Conservation (phyloP, 148 eudicot species). For the Rhododendron molle region DNA sequence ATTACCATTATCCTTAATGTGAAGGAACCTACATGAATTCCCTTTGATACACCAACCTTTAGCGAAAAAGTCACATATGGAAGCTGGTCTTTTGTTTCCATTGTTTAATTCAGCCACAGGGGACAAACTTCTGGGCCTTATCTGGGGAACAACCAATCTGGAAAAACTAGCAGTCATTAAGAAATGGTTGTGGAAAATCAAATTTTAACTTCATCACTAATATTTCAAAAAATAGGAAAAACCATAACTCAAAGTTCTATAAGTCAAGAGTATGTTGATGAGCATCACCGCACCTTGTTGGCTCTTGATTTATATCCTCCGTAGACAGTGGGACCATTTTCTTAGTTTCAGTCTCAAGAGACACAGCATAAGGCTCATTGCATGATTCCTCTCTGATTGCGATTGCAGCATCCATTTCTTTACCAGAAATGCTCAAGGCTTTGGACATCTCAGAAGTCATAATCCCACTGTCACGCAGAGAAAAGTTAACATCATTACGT, state of each 20-base stretch:
- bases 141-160: constrained; percentile 52
- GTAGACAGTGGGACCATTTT: constrained; percentile 20
- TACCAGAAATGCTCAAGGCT: constrained; percentile 9
- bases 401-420: constrained; percentile 23
- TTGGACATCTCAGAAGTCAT: constrained; percentile 23
- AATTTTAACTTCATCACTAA: constrained; percentile 8
- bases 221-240: constrained; percentile 14
- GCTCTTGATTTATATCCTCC: constrained; percentile 29
- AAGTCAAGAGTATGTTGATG: not conserved
- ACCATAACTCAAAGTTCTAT: not conserved
- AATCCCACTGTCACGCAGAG: constrained; percentile 17
- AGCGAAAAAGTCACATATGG: constrained; percentile 66
- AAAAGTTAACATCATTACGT: constrained; percentile 11
- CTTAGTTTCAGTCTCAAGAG: constrained; percentile 16
- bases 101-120: constrained; percentile 34
- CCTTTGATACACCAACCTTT: constrained; percentile 98
- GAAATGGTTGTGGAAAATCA: constrained; percentile 15
- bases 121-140: constrained; percentile 54
- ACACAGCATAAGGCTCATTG: constrained; percentile 24
- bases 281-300: constrained; percentile 46
- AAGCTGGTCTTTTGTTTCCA: constrained; percentile 54
- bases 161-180: constrained; percentile 37
- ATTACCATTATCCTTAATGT: constrained; percentile 42
- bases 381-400: constrained; percentile 13
- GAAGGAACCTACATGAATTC: constrained; percentile 78